Base-by-base conservation (phyloP, 2,329 filamentous ascomycete genomes). In the Ophiostoma australiae region DNA sequence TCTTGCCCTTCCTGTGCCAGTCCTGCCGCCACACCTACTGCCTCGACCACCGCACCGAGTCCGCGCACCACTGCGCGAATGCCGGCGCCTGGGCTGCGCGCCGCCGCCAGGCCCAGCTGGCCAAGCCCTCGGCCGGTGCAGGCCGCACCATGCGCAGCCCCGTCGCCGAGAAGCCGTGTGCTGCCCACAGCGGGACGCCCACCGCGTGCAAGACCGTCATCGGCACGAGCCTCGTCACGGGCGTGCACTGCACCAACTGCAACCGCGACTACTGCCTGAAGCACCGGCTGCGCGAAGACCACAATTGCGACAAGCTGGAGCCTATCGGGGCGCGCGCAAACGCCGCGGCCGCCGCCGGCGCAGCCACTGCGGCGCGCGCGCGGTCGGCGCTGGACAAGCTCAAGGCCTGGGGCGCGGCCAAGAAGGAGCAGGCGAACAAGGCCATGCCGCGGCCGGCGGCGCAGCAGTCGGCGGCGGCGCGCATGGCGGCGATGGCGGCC, bases 1-100 rank as follows among this genome's bases (percentile, higher is more conserved):
- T 99, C 80, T 88, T 99, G 4, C 95, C 95, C 4, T 98, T 98
- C 80, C 86, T 89, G 78, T 99, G 95, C 82, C 92, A 96, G 79
- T 95, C 91, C 75, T 99, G 95, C 82, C 86, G 80, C 74, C 86
- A 87, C 72, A 94, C 91, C 20, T 99, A 89, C 83, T 99, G 96
- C 80, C 90, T 97, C 75, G 94, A 98, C 78, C 95, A 99, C 84
- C 91, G 94, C 70, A 90, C 89, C 76, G 94, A 98, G 82, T 87
- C 88, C 27, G 83, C 92, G 0, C 96, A 99, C 82, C 86, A 88
- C 77, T 90, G 88, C 80, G 76, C 81, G 69, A 83, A 87, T 69
- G 82, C 81, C 1, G 88, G 88, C 73, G 87, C 86, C 70, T 90
- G 88, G 88, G 87, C 88, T 20, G 82, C 83, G 77, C 84, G 86